Conservation (phyloP, 2,329 filamentous ascomycete genomes). For the Phialocephala subalpina region DNA sequence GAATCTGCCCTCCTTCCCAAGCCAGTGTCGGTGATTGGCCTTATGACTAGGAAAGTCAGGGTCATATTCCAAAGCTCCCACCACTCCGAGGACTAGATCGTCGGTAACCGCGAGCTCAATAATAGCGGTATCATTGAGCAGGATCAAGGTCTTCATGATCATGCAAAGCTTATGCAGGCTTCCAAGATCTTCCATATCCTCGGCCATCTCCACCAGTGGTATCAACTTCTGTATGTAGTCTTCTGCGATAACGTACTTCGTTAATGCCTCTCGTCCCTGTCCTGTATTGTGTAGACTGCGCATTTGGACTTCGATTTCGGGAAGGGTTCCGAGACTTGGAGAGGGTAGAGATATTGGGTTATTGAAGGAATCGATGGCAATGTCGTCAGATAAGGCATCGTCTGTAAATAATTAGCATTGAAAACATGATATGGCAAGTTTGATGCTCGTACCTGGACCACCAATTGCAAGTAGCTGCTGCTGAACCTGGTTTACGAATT, state of each 20-base stretch:
- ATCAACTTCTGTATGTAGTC: constrained; percentile 90
- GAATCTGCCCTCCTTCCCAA: constrained; percentile 87
- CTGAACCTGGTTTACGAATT: constrained; percentile 89
- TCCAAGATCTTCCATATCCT: constrained; percentile 85
- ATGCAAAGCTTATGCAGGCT: constrained; percentile 94
- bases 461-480: constrained; percentile 72
- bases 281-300: constrained; percentile 78
- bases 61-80: constrained; percentile 96
- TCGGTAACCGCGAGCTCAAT: constrained; percentile 95
- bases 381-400: constrained; percentile 87
- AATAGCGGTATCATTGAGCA: constrained; percentile 93
- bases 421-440: too few relatives aligned
- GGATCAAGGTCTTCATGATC: constrained; percentile 95
- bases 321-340: constrained; percentile 82
- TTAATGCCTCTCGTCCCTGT: constrained; percentile 82
- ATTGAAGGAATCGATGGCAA: constrained; percentile 73
- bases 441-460: constrained; percentile 62
- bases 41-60: constrained; percentile 98
- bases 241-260: constrained; percentile 85
- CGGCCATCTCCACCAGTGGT: constrained; percentile 85
- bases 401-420: constrained; percentile 56
- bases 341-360: constrained; percentile 77
- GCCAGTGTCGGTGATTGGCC: constrained; percentile 93
- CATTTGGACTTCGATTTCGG: constrained; percentile 86
- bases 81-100: constrained; percentile 87